phyloP scores from a whole-genome alignment of 1,284 basidiomycete species.

The Cystobasidium pallidum region DNA sequence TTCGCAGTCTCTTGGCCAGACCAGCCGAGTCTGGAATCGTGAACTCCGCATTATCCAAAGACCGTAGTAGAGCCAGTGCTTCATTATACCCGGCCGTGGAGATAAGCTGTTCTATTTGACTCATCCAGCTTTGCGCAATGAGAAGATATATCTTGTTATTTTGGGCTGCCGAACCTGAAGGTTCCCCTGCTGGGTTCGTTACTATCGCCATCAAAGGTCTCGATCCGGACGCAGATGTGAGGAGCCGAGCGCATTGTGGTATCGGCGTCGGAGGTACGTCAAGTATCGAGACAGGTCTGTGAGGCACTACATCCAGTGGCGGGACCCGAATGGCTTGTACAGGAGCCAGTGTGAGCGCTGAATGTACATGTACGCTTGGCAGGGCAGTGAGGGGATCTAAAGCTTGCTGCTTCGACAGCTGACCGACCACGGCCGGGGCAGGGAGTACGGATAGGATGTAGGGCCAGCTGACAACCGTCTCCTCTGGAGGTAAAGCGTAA shows the following conservation, averaged over 20 bases:
- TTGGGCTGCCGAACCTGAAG: constrained; percentile 61
- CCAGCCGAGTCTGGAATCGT: constrained; percentile 69
- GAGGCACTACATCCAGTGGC: constrained; percentile 57
- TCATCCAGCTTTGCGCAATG: constrained; percentile 70
- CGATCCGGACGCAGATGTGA: constrained; percentile 59
- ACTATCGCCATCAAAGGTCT: constrained; percentile 68
- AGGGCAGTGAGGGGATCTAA: constrained; percentile 53
- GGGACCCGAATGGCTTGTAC: constrained; percentile 72
- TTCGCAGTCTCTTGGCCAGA: background rate
- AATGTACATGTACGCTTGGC: constrained; percentile 74
- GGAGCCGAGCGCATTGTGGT: constrained; percentile 59
- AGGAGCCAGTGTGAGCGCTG: constrained; percentile 69
- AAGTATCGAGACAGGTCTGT: constrained; percentile 52
- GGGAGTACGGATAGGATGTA: constrained; percentile 82
- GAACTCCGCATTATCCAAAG: constrained; percentile 63
- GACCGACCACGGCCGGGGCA: constrained; percentile 52
- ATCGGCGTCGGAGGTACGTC: constrained; percentile 49
- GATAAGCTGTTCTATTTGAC: constrained; percentile 84
- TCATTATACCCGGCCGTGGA: constrained; percentile 72
- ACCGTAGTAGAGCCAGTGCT: constrained; percentile 77
- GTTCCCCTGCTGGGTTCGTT: constrained; percentile 70
- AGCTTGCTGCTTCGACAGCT: constrained; percentile 36
- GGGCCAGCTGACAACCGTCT: constrained; percentile 72
- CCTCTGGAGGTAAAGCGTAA: constrained; percentile 81
- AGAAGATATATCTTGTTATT: constrained; percentile 80